Base-by-base conservation (phyloP, 768 basidiomycete species). In the Trametes gibbosa region DNA sequence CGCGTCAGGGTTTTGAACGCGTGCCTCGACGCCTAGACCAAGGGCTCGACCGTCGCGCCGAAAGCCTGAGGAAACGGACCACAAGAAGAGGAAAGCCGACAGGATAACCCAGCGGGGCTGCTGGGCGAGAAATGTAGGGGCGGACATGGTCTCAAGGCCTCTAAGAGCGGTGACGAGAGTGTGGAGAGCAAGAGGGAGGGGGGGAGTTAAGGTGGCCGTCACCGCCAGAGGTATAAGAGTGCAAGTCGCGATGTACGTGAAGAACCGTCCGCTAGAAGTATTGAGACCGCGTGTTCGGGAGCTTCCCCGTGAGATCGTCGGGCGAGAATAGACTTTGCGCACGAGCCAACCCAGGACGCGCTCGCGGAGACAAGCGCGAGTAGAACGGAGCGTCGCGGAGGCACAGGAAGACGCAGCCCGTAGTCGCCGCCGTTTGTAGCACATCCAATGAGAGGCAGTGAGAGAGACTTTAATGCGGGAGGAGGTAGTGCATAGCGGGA, bases 21-120 rank as follows among this genome's bases (percentile, higher is more conserved):
- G 63, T 4, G 63, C 63, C 6, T 64, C 59, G 21, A 53, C 59
- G 19, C 63, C 63, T 10, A 64, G 21, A 2, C 59, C 63, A 27
- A 61, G 49, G n/a, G 29, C 25, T 12, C 49, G 46, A 19, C 37
- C 34, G 25, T 59, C 58, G 29, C 56, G 59, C 7, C 59, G 59
- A 4, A 56, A 40, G 34, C 54, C 51, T 3, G 56, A 56, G 3
- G 59, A 57, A 25, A 56, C 48, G n/a, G 59, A 61, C 63, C 63
- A 64, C 49, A 64, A 43, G 42, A 64, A 32, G 51, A 64, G 54
- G 56, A 61, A 61, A 25, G 42, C 23, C 1, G 59, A 61, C 39
- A 64, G 57, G 13, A 64, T 35, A 25, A 64, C 27, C 63, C 63
- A 64, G 49, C 59, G 60, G 8, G 63, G 63, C 17, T 58, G 56